phyloP scores from a whole-genome alignment of 2,329 filamentous ascomycete species.

The Teratosphaeria pseudoeucalypti region DNA sequence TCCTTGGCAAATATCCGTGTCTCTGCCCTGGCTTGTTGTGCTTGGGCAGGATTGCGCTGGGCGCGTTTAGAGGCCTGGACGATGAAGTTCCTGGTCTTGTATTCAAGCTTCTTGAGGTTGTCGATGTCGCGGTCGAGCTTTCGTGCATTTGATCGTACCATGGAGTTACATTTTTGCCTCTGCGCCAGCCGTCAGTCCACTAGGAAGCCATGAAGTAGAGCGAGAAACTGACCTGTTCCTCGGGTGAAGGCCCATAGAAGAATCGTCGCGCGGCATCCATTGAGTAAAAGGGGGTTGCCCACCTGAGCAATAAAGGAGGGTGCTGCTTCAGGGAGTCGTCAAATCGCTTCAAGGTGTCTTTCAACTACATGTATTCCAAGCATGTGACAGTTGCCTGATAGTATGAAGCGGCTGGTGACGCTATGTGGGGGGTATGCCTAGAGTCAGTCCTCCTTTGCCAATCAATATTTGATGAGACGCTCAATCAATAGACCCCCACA shows the following conservation, averaged over 20 bases:
- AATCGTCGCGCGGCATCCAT: slow-evolving; percentile 85
- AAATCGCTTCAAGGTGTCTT: background rate
- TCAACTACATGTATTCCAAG: background rate
- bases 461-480: background rate
- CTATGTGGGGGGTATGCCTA: background rate
- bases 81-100: slow-evolving; percentile 77
- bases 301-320: background rate
- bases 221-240: slow-evolving; percentile 62
- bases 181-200: slow-evolving; percentile 28
- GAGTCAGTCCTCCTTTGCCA: background rate
- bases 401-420: background rate
- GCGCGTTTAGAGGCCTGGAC: slow-evolving; percentile 70
- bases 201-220: background rate
- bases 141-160: slow-evolving; percentile 82
- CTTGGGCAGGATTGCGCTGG: slow-evolving; percentile 67
- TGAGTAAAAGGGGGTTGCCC: background rate
- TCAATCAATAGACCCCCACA: background rate
- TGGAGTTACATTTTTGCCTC: slow-evolving; percentile 89
- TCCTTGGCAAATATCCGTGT: slow-evolving; percentile 82
- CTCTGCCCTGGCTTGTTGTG: slow-evolving; percentile 69
- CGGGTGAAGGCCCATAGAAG: slow-evolving; percentile 85
- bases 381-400: background rate
- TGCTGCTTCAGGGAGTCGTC: background rate
- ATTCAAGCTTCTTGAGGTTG: slow-evolving; percentile 66
- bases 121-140: slow-evolving; percentile 90